phyloP scores from a whole-genome alignment of 768 basidiomycete genomes.

The Favolaschia claudopus region DNA sequence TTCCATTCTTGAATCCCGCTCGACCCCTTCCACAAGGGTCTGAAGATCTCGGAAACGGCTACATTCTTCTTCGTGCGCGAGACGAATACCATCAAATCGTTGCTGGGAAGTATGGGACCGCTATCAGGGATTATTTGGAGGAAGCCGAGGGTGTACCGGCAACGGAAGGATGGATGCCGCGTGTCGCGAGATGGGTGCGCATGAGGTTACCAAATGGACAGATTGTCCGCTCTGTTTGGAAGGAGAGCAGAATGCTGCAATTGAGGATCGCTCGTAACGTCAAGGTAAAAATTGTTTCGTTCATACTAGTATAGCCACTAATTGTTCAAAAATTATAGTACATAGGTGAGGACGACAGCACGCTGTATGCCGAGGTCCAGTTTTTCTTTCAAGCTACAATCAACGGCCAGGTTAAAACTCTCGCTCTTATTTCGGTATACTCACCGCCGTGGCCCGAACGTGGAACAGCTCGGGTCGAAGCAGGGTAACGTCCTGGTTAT shows the following conservation, averaged over 20 bases:
- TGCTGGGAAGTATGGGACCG: background rate
- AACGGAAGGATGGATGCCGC: background rate
- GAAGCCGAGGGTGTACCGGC: background rate
- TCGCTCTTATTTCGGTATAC: constrained; percentile 17
- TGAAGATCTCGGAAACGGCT: constrained; percentile 17
- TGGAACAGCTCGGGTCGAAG: too few species aligned
- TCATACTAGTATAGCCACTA: background rate
- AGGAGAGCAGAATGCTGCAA: constrained; percentile 18
- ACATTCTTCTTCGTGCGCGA: constrained; percentile 8
- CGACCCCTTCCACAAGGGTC: background rate
- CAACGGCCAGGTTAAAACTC: constrained; percentile 13
- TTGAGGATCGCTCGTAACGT: constrained; percentile 19
- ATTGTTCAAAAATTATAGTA: background rate
- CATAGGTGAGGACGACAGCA: background rate
- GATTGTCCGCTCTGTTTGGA: constrained; percentile 26
- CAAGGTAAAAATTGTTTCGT: background rate
- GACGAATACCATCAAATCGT: constrained; percentile 14
- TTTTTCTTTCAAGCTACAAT: constrained; percentile 25
- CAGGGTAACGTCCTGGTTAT: too few species aligned
- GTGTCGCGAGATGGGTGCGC: constrained; percentile 23
- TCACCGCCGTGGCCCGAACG: too few species aligned
- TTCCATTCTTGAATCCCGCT: constrained; percentile 17
- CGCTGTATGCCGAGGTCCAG: constrained; percentile 18
- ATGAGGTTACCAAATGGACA: constrained; percentile 33
- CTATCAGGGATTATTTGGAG: background rate